Evolutionary conservation across 176 grass and related monocot genomes (phyloP), one percentile per base, ranked within the genome.

Genomic region (Aegilops bicornis): DNA sequence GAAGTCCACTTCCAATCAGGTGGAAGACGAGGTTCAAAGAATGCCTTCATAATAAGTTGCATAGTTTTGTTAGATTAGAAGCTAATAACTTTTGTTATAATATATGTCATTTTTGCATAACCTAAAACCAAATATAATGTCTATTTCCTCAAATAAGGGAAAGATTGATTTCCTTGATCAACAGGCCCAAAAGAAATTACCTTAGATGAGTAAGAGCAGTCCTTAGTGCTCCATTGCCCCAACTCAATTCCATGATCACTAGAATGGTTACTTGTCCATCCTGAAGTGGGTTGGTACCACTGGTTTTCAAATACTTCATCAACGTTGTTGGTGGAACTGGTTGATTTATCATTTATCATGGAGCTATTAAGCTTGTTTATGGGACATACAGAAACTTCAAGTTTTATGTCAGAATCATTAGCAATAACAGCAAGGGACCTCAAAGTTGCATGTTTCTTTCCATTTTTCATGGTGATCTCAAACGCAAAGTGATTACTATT

Each of bases 231-330:
- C 96, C 96, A 98, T 79, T 84, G 90, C 60, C 68, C 88, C 62
- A 93, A 86, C 69, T 98, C 93, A 72, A 84, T 89, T 82, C 76
- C 87, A 90, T 83, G 80, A 69, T 35, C 83, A 83, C 43, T 73
- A 2, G 77, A 76, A 30, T 81, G 80, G 60, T 89, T 93, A 75
- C 79, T 88, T 84, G 93, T 84, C 96, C 96, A 98, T 24, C 92
- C 96, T 58, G 92, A 91, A 91, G 88, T 88, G 87, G 92, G 93
- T 61, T 88, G 90, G 77, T 96, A 98, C 54, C 90, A 87, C 60
- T 98, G 93, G 81, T 98, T 98, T 86, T 98, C 93, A 92, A 96
- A 98, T 11, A 98, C 82, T 91, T 98, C 96, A 87, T 94, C 93
- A 84, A 89, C 75, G 43, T 83, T 48, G 10, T 47, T 87, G 31